phyloP scores from a whole-genome alignment of 371 early-diverging fungal genomes.

The Rhizopus microsporus region DNA sequence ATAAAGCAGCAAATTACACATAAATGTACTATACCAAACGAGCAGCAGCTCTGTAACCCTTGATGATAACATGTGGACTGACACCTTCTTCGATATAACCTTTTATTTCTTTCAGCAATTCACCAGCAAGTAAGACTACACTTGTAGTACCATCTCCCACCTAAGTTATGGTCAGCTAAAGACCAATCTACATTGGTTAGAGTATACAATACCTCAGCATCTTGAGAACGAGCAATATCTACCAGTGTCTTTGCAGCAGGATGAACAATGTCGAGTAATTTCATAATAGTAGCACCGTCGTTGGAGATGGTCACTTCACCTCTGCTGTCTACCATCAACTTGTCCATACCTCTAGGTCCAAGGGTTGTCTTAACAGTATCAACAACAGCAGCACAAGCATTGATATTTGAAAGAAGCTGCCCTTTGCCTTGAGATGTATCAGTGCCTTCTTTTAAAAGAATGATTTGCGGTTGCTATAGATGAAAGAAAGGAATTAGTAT shows the following conservation, averaged over 20 bases:
- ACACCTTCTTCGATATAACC: constrained; percentile 96
- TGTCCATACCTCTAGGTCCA: constrained; percentile 99
- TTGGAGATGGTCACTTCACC: constrained; percentile 98
- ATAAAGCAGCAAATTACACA: not conserved
- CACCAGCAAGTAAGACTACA: constrained; percentile 97
- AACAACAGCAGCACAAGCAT: constrained; percentile 93
- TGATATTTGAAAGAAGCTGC: constrained; percentile 98
- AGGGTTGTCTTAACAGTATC: constrained; percentile 97
- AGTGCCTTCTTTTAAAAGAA: constrained; percentile 98
- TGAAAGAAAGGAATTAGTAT: constrained; percentile 1
- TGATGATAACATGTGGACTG: constrained; percentile 93
- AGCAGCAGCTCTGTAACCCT: constrained; percentile 90
- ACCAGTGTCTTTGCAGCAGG: constrained; percentile 99
- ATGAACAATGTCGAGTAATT: constrained; percentile 97
- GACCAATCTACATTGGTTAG: not conserved
- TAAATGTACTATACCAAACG: constrained; percentile 48
- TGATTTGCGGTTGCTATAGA: constrained; percentile 94
- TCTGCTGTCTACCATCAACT: constrained; percentile 95
- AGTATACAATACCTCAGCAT: constrained; percentile 85
- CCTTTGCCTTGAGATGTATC: constrained; percentile 99
- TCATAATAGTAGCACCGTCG: constrained; percentile 99
- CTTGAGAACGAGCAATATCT: constrained; percentile 98
- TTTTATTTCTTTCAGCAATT: constrained; percentile 94
- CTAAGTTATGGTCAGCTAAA: constrained; percentile 27
- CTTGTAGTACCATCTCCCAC: constrained; percentile 99